Evolutionary conservation across 441 rosid genomes (phyloP).

Genomic region (Populus hybrid): DNA sequence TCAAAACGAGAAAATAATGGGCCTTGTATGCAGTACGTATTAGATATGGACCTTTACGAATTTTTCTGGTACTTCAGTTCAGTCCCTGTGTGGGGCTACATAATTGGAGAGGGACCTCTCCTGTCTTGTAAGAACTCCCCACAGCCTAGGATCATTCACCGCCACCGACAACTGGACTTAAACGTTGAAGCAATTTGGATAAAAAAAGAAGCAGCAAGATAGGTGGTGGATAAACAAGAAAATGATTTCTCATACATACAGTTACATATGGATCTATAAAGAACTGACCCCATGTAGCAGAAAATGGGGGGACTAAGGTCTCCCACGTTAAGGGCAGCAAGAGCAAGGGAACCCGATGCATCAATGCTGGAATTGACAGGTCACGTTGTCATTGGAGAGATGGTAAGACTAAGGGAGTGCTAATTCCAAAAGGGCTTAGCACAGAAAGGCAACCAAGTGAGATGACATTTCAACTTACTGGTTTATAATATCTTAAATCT

Average conservation of each 20-base stretch:
- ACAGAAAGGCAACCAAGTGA: conserved; percentile 17
- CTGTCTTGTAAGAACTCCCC: not conserved
- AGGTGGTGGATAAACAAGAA: not conserved
- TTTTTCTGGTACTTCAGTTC: not conserved
- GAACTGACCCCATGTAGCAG: conserved; percentile 15
- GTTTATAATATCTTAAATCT: not conserved
- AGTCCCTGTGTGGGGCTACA: not conserved
- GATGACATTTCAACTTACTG: conserved; percentile 30
- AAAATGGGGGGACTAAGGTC: conserved; percentile 12
- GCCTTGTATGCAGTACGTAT: not conserved
- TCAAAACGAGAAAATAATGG: not conserved
- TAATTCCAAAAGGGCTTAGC: conserved; percentile 9
- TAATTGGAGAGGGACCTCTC: not conserved
- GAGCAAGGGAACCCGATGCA: conserved; percentile 9
- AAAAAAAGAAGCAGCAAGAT: not conserved
- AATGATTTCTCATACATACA: not conserved
- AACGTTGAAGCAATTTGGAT: not conserved
- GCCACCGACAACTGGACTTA: not conserved
- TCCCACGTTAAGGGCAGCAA: conserved; percentile 9
- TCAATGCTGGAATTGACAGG: conserved; percentile 18
- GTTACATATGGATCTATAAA: not conserved
- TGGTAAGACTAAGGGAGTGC: not conserved
- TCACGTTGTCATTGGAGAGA: conserved; percentile 1
- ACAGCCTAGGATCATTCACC: not conserved
- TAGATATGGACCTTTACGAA: not conserved